These are phyloP conservation scores for Fraxinus albicans DNA, from an alignment of 305 asterid species.

Conservation along the genomic window DNA sequence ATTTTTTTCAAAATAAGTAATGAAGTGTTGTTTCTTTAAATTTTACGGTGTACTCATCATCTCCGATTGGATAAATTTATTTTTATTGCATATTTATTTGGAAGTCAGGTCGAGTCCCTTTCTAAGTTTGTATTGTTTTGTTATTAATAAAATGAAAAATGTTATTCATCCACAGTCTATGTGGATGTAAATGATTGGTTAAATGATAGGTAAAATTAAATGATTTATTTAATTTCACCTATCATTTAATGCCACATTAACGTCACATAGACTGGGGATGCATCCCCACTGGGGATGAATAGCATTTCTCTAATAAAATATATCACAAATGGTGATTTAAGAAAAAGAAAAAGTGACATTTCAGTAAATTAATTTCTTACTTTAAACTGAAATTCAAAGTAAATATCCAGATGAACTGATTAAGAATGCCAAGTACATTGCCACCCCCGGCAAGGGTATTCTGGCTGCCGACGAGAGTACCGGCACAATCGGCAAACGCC, in stretches of 20 bases:
- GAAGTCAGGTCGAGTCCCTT: neutral
- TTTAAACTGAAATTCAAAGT: neutral
- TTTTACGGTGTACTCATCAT: neutral
- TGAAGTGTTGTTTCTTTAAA: neutral
- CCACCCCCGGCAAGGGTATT: conserved; percentile 82
- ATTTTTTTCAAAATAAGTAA: no score
- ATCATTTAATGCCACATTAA: no score
- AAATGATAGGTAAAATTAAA: no score
- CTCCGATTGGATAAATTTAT: neutral
- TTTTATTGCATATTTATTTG: no score
- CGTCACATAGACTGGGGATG: no score
- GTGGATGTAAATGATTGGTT: no score
- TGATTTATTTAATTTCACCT: no score
- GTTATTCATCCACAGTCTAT: no score
- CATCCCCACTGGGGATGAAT: no score
- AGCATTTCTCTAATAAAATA: no score
- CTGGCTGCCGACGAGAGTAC: conserved; percentile 88
- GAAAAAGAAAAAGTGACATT: neutral
- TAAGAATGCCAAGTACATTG: conserved; percentile 79
- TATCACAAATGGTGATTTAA: neutral
- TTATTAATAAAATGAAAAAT: neutral
- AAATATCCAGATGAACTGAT: conserved; percentile 60
- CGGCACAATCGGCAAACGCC: conserved; percentile 81
- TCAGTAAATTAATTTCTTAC: neutral
- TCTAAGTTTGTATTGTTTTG: neutral